Evolutionary conservation across 441 rosid genomes (phyloP).

Genomic region (Arabidopsis lyrata): DNA sequence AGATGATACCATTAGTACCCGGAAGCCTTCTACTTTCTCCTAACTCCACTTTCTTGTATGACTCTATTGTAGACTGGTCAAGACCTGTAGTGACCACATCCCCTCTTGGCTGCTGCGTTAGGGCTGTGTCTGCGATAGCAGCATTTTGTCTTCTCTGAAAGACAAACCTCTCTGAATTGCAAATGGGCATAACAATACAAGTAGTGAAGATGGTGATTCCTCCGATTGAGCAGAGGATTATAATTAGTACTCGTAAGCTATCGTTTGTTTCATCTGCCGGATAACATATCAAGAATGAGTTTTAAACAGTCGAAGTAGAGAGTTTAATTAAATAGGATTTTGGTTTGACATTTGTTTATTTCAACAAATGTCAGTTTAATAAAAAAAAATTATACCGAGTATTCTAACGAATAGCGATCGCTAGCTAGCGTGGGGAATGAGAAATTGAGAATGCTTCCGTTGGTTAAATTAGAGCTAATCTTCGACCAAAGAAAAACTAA

Average conservation of each 20-base stretch:
- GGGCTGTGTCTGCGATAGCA: slow-evolving; percentile 22
- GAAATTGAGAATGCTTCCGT: background rate
- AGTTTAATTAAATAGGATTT: background rate
- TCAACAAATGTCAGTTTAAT: too few species aligned
- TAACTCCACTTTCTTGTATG: slow-evolving; percentile 64
- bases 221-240: slow-evolving; percentile 49
- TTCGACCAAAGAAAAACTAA: too few species aligned
- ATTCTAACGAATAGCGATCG: too few species aligned
- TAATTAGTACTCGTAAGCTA: slow-evolving; percentile 45
- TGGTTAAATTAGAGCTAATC: background rate
- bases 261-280: slow-evolving; percentile 45
- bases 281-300: background rate
- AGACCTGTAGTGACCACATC: slow-evolving; percentile 46
- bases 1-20: slow-evolving; percentile 58
- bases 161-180: slow-evolving; percentile 19
- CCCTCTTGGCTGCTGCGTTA: slow-evolving; percentile 43
- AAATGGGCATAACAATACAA: slow-evolving; percentile 45
- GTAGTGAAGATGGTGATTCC: slow-evolving; percentile 44
- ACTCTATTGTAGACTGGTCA: slow-evolving; percentile 68
- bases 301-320: background rate
- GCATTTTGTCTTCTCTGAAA: background rate
- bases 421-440: too few species aligned
- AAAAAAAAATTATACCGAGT: too few species aligned
- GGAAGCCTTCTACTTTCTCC: slow-evolving; percentile 75
- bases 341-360: background rate